A percentile compares a stretch with the other conserved stretches of the same genome.
Conservation (phyloP, 129 eudicot species). For the Calendula officinalis region DNA sequence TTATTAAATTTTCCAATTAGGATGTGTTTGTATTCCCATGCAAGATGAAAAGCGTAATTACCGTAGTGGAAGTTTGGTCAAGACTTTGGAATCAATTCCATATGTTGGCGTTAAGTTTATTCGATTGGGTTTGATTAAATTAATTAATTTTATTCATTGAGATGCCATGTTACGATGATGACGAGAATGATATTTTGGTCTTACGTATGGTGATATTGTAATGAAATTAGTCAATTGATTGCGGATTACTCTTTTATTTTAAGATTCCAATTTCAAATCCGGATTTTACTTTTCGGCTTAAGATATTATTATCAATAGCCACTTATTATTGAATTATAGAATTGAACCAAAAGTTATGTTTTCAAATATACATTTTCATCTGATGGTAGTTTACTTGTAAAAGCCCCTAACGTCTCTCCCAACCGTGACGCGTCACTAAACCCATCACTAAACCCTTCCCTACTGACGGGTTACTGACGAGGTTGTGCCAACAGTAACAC, state of each 20-base stretch:
- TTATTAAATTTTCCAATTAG: slow-evolving; percentile 7
- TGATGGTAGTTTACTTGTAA: too few species aligned
- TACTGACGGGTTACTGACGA: too few species aligned
- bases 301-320: slow-evolving; percentile 10
- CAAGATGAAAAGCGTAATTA: slow-evolving; percentile 10
- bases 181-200: slow-evolving; percentile 20
- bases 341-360: neutral
- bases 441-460: too few species aligned
- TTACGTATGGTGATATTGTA: slow-evolving; percentile 1
- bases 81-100: slow-evolving; percentile 33
- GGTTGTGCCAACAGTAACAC: too few species aligned
- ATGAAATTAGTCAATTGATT: slow-evolving; percentile 29
- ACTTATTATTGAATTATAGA: neutral
- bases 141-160: slow-evolving; percentile 14
- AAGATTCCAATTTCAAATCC: slow-evolving; percentile 28
- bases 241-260: slow-evolving; percentile 22
- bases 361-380: neutral
- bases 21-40: slow-evolving; percentile 27
- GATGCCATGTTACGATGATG: slow-evolving; percentile 27
- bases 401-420: too few species aligned
- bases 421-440: too few species aligned
- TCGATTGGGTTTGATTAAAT: slow-evolving; percentile 18
- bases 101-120: slow-evolving; percentile 17
- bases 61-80: slow-evolving; percentile 23
- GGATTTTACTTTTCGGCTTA: slow-evolving; percentile 11